Evolutionary conservation across 345 rosid genomes (phyloP).

Genomic region (Brassica nigra): DNA sequence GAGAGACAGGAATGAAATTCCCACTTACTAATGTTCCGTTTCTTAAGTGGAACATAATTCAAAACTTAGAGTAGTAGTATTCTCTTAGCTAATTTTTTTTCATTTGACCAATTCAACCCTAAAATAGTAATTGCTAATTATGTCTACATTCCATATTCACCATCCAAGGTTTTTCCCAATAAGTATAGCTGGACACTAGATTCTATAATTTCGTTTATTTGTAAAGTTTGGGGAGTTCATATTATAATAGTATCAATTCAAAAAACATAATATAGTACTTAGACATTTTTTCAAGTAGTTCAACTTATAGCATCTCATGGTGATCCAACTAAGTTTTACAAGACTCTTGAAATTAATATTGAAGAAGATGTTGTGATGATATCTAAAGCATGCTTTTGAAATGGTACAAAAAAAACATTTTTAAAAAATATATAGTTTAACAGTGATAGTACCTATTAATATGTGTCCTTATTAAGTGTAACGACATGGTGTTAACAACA

Average conservation of each 20-base stretch:
- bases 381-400: background rate
- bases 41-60: slow-evolving; percentile 26
- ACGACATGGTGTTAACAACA: slow-evolving; percentile 32
- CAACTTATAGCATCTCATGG: background rate
- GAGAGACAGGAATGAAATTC: slow-evolving; percentile 23
- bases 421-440: background rate
- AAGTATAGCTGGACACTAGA: slow-evolving; percentile 7
- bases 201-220: background rate
- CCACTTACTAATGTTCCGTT: slow-evolving; percentile 34
- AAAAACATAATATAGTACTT: background rate
- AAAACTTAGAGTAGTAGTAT: background rate
- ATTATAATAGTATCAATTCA: background rate
- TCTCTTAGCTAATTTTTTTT: slow-evolving; percentile 6
- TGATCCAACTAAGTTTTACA: background rate
- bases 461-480: background rate
- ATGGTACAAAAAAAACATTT: background rate
- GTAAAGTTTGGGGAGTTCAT: background rate
- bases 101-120: slow-evolving; percentile 25
- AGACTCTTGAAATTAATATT: background rate
- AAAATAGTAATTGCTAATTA: slow-evolving; percentile 11
- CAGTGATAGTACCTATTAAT: background rate
- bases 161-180: slow-evolving; percentile 12
- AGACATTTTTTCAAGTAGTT: background rate
- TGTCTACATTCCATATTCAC: slow-evolving; percentile 5
- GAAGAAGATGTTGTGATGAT: background rate